Conservation (phyloP, 805 yeast genomes). For the Candida quercuum region DNA sequence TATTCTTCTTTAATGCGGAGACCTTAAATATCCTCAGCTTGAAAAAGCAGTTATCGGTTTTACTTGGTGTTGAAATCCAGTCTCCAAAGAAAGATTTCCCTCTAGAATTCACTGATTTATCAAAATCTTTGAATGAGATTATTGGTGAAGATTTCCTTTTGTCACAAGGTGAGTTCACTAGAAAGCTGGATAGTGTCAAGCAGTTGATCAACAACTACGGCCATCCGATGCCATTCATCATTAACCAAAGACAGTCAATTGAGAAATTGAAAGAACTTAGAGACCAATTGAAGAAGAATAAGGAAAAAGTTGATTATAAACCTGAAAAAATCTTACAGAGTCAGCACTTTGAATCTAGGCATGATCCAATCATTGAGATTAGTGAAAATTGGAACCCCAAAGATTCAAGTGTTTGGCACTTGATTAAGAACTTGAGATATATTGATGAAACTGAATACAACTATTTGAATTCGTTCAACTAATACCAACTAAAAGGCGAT, state of each 20-base stretch:
- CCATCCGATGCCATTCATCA: constrained; percentile 9
- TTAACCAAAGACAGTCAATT: constrained; percentile 15
- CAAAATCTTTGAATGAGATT: constrained; percentile 10
- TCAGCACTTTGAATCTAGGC: constrained; percentile 14
- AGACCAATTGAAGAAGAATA: constrained; percentile 1
- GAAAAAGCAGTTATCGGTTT: constrained; percentile 1
- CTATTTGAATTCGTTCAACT: constrained; percentile 3
- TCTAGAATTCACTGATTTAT: constrained; percentile 7
- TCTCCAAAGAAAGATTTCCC: constrained; percentile 6
- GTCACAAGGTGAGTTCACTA: constrained; percentile 14
- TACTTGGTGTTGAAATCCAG: constrained; percentile 7
- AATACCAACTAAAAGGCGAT: no score
- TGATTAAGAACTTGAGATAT: constrained; percentile 9
- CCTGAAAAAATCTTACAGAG: constrained; percentile 6
- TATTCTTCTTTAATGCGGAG: constrained; percentile 4
- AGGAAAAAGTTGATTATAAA: not conserved
- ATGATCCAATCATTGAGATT: constrained; percentile 19
- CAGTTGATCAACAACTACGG: constrained; percentile 10
- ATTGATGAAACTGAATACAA: constrained; percentile 3
- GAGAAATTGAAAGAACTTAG: constrained; percentile 8
- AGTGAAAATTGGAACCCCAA: constrained; percentile 14
- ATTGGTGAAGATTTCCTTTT: constrained; percentile 4
- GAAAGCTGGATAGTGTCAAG: constrained; percentile 13
- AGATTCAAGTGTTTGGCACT: constrained; percentile 18
- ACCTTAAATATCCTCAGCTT: not conserved